These are phyloP conservation scores for Globomyces sp. DNA, from an alignment of 371 early-diverging fungal genomes.

Conservation along the genomic window DNA sequence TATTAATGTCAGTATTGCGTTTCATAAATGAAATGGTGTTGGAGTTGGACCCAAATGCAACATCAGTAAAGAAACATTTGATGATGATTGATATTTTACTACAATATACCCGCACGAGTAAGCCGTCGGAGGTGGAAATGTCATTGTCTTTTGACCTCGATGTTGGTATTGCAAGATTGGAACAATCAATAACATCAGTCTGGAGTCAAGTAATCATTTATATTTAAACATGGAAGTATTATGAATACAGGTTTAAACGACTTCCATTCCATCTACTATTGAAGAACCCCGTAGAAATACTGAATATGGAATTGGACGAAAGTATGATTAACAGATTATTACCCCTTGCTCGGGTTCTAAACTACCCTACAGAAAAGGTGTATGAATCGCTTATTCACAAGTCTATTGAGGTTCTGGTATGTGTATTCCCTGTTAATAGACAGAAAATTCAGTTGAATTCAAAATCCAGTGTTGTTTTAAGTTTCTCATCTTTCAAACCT, in stretches of 20 bases:
- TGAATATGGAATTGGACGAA: slow-evolving; percentile 46
- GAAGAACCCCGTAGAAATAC: slow-evolving; percentile 38
- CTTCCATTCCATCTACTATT: slow-evolving; percentile 56
- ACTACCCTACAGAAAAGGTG: slow-evolving; percentile 49
- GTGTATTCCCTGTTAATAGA: not conserved
- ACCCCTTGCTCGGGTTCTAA: slow-evolving; percentile 47
- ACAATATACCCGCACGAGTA: slow-evolving; percentile 38
- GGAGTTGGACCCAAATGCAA: slow-evolving; percentile 27
- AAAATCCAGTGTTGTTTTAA: slow-evolving; percentile 1
- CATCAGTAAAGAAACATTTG: slow-evolving; percentile 26
- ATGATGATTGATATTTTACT: slow-evolving; percentile 46
- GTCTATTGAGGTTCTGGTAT: slow-evolving; percentile 35
- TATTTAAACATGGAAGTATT: not conserved
- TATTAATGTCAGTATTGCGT: slow-evolving; percentile 16
- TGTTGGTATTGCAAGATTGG: not conserved
- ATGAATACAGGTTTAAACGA: slow-evolving; percentile 22
- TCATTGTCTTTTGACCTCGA: not conserved
- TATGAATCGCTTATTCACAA: slow-evolving; percentile 49
- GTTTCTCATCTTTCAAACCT: slow-evolving; percentile 34
- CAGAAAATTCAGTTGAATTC: slow-evolving; percentile 1
- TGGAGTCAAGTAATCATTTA: not conserved
- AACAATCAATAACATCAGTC: not conserved
- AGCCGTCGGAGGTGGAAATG: slow-evolving; percentile 46
- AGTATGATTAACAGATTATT: slow-evolving; percentile 45
- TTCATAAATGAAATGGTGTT: slow-evolving; percentile 43